Percentiles rank a stretch among this genome's conserved stretches.
Evolutionary conservation across 208 protist genomes (phyloP).

Genomic region (Vickermania ingenoplastis): DNA sequence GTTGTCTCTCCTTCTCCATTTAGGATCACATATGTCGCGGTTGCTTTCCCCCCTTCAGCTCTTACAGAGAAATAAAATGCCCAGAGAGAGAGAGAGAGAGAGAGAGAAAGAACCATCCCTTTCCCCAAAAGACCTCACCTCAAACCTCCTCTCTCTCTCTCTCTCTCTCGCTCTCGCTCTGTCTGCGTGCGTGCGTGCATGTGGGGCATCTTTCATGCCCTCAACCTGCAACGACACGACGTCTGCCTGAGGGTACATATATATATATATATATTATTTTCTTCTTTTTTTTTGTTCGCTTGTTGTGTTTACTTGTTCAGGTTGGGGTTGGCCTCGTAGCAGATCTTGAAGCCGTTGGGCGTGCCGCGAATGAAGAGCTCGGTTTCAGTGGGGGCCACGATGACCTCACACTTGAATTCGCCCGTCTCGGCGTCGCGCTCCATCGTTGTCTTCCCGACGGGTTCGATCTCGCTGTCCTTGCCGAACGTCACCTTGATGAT

Average conservation of each 20-base stretch:
- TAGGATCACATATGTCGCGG: not conserved
- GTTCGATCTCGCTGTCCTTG: conserved; percentile 54
- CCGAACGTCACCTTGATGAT: conserved; percentile 59
- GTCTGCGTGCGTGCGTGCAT: no score
- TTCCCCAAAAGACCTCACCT: no score
- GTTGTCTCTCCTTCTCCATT: not conserved
- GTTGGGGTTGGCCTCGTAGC: conserved; percentile 59
- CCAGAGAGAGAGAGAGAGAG: no score
- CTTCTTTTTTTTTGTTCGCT: not conserved
- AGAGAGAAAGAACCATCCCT: no score
- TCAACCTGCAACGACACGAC: no score
- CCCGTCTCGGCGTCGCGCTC: conserved; percentile 30
- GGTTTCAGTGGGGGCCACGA: conserved; percentile 35
- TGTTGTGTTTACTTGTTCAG: not conserved
- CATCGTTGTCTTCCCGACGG: conserved; percentile 50
- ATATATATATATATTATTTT: conserved; percentile 2
- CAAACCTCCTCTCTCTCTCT: no score
- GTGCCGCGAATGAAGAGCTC: conserved; percentile 74
- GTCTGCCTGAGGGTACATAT: not conserved
- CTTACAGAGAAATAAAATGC: conserved; percentile 2
- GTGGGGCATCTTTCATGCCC: no score
- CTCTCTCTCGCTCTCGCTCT: no score
- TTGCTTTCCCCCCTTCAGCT: not conserved
- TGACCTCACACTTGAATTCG: conserved; percentile 54
- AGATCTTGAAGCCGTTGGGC: conserved; percentile 76